Base-by-base conservation (phyloP, 2,329 filamentous ascomycete genomes). In the Sphaerulina musiva region DNA sequence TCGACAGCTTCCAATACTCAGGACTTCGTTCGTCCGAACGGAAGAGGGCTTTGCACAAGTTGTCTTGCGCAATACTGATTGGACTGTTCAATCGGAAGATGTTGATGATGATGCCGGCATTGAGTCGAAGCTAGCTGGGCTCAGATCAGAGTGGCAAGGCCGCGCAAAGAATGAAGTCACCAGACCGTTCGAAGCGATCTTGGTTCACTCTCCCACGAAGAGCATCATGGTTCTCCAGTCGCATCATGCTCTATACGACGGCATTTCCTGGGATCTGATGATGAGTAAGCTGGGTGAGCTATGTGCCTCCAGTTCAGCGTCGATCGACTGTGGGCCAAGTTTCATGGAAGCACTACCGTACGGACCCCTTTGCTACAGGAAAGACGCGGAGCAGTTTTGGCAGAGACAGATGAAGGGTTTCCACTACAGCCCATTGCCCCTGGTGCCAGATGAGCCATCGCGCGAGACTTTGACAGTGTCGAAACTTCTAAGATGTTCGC, bases 191-290 rank as follows among this genome's bases (percentile, higher is more conserved):
- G 74, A 82, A 50, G 58, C 83, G 1, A 65, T 78, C 1, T 51
- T 78, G 0, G 56, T 81, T 5, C 62, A 60, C 26, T 65, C 66
- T 8, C 58, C 66, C 4, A 52, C 58, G 1, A 59, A 59, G 11
- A 64, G 63, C 6, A 58, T 76, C 0, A 70, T 95, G 32, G 70
- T 77, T 2, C 64, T 95, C 2, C 79, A 86, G 44, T 83, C 95
- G 0, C 95, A 95, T 70, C 91, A 96, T 67, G 89, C 81, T 0
- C 69, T 95, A 0, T 96, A 96, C 62, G 91, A 96, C 69, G 91
- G 89, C 1, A 85, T 80, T 59, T 92, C 89, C 57, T 78, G 95
- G 39, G 77, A 79, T 1, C 68, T 89, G 23, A 76, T 95, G 39
- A 76, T 95, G 17, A 67, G 79, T 2, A 71, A 77, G 17, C 74